Percentiles rank a stretch among this genome's conserved stretches.
These are phyloP conservation scores for Podospora appendiculata DNA, from an alignment of 495 filamentous ascomycete species.

Conservation along the genomic window DNA sequence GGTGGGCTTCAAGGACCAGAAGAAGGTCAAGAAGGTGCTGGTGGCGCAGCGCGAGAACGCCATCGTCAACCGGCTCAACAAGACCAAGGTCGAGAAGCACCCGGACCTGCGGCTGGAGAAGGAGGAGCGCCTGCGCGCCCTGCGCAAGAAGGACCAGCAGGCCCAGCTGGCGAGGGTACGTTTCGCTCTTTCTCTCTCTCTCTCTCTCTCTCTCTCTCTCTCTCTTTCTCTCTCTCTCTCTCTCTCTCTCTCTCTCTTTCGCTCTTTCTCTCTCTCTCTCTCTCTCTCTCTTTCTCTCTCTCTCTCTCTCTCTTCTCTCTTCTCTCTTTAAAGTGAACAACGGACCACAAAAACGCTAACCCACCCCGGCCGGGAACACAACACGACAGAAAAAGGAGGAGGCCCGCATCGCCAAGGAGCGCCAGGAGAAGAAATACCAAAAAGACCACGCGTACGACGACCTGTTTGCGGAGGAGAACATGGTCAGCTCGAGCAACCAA, in stretches of 20 bases:
- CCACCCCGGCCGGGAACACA: neutral
- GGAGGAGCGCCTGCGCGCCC: constrained; percentile 60
- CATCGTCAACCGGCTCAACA: constrained; percentile 93
- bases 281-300: too few relatives aligned
- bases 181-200: too few relatives aligned
- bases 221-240: neutral
- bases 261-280: too few relatives aligned
- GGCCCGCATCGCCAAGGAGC: constrained; percentile 64
- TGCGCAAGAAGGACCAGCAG: constrained; percentile 62
- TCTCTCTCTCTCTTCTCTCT: too few relatives aligned
- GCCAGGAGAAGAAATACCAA: constrained; percentile 82
- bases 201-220: too few relatives aligned
- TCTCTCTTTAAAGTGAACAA: too few relatives aligned
- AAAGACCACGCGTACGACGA: constrained; percentile 95
- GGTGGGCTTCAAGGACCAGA: constrained; percentile 88
- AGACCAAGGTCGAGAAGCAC: constrained; percentile 82
- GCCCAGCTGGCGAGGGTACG: constrained; percentile 56
- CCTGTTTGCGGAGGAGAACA: constrained; percentile 58
- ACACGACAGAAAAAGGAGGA: constrained; percentile 67
- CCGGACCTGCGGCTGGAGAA: constrained; percentile 75
- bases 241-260: neutral
- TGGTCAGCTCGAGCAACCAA: constrained; percentile 60
- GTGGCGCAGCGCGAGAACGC: constrained; percentile 71
- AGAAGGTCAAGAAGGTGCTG: constrained; percentile 75
- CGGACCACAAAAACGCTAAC: neutral